phyloP scores from a whole-genome alignment of 306 rosid genomes.

The Neltuma alba region DNA sequence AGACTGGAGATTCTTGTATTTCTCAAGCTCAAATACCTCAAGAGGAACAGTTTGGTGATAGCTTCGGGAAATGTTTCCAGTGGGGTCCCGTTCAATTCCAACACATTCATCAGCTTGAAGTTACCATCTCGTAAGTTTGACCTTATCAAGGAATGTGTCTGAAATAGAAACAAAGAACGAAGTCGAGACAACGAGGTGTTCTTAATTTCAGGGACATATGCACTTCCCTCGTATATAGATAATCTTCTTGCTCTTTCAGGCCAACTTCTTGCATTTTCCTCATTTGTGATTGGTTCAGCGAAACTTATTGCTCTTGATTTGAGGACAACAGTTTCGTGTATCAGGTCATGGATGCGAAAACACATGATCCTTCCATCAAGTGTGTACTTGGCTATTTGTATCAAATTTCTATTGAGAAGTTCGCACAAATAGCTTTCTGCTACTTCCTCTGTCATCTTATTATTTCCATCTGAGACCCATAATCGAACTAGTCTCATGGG shows the following conservation, averaged over 20 bases:
- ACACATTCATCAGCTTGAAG: constrained; percentile 38
- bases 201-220: not conserved
- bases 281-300: not conserved
- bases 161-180: not conserved
- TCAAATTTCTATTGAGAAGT: not conserved
- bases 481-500: constrained; percentile 1
- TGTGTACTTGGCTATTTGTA: not conserved
- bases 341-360: not conserved
- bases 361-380: not conserved
- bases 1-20: constrained; percentile 29
- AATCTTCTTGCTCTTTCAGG: not conserved
- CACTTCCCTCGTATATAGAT: not conserved
- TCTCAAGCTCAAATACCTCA: constrained; percentile 45
- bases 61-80: constrained; percentile 32
- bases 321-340: not conserved
- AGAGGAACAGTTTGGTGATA: constrained; percentile 25
- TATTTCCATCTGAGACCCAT: not conserved
- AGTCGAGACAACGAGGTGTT: not conserved
- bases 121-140: not conserved
- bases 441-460: not conserved
- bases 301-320: not conserved
- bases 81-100: constrained; percentile 34
- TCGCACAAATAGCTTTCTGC: not conserved
- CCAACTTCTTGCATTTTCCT: not conserved
- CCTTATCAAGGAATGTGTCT: not conserved